phyloP scores from a whole-genome alignment of 495 filamentous ascomycete species.

The Neurospora sp. region DNA sequence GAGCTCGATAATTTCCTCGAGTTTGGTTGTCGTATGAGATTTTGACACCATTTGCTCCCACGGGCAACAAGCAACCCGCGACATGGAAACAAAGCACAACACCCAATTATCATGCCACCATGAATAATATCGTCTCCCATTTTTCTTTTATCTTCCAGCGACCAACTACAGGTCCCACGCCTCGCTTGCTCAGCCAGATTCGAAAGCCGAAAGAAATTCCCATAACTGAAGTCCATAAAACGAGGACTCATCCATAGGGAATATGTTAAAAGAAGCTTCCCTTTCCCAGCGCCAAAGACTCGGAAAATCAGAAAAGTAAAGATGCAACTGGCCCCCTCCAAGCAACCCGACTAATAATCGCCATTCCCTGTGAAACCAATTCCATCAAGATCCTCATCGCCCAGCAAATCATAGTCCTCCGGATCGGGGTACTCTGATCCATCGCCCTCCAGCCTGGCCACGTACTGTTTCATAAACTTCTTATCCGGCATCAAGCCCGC shows the following conservation, averaged over 20 bases:
- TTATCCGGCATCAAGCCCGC: slow-evolving; percentile 32
- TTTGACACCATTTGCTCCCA: neutral
- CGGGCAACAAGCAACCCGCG: neutral
- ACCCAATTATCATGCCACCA: neutral
- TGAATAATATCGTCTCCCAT: neutral
- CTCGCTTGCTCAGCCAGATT: neutral
- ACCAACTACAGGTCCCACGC: neutral
- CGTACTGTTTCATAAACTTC: slow-evolving; percentile 22
- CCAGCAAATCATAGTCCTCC: slow-evolving; percentile 6
- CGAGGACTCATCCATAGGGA: neutral
- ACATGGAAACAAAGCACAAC: neutral
- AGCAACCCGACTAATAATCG: neutral
- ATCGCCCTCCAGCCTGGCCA: slow-evolving; percentile 13
- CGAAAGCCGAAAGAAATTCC: neutral
- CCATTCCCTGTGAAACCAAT: neutral
- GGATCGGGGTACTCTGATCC: slow-evolving; percentile 14
- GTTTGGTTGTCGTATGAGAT: neutral
- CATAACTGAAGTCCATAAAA: neutral
- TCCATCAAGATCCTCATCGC: neutral
- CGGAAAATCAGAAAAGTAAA: neutral
- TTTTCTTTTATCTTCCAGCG: neutral
- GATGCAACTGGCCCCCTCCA: neutral
- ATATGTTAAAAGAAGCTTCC: neutral
- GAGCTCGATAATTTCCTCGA: too few relatives aligned
- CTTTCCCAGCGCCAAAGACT: neutral